Conservation (phyloP, 1,139 yeast genomes). For the Zygoascus sp. region DNA sequence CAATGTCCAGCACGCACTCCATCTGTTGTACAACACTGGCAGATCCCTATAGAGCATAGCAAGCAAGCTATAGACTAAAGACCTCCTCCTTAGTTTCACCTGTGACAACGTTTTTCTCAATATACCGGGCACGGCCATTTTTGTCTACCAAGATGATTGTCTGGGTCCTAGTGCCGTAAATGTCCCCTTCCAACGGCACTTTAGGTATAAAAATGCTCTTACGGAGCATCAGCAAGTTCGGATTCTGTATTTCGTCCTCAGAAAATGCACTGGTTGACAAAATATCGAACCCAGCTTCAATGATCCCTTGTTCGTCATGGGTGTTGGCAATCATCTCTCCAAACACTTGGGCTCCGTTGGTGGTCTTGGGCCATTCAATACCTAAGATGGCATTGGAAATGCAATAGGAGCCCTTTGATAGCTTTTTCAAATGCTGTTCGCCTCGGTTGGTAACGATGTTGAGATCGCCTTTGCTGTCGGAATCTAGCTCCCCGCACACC, state of each 20-base stretch:
- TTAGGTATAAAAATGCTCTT: conserved; percentile 74
- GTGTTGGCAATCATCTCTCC: conserved; percentile 38
- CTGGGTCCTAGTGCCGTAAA: conserved; percentile 87
- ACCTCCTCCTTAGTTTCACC: background rate
- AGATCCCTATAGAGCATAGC: too few relatives aligned
- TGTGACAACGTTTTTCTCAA: conserved; percentile 6
- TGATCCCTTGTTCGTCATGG: conserved; percentile 41
- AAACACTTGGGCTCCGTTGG: conserved; percentile 47
- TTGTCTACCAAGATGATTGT: conserved; percentile 63
- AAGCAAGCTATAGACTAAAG: too few relatives aligned
- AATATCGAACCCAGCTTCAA: conserved; percentile 50
- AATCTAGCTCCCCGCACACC: conserved; percentile 52
- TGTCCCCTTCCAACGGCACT: conserved; percentile 28
- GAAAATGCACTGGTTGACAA: conserved; percentile 48
- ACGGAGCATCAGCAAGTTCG: conserved; percentile 36
- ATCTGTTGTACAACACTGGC: too few relatives aligned
- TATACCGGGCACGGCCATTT: conserved; percentile 18
- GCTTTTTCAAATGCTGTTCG: conserved; percentile 9
- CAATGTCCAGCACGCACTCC: too few relatives aligned
- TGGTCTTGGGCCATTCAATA: conserved; percentile 69
- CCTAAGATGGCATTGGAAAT: conserved; percentile 19
- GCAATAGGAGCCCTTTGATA: conserved; percentile 7
- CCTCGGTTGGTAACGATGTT: conserved; percentile 33
- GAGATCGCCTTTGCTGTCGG: conserved; percentile 35
- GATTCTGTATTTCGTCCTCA: conserved; percentile 19